phyloP scores from a whole-genome alignment of 2,329 filamentous ascomycete genomes.

The Beauveria sp. region DNA sequence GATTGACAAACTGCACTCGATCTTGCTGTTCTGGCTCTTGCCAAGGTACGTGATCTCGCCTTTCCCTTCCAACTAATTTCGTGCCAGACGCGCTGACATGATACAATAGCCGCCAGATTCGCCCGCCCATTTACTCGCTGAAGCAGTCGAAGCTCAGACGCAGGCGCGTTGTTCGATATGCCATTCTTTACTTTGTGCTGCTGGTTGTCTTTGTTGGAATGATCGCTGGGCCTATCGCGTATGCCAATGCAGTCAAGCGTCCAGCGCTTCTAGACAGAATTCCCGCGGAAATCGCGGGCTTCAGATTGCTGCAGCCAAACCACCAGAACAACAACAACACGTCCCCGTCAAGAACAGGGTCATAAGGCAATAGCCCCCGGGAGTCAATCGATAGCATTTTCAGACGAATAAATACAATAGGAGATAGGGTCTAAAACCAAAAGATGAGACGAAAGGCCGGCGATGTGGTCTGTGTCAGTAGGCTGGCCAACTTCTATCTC shows the following conservation, averaged over 20 bases:
- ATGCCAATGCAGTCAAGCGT: slow-evolving; percentile 6
- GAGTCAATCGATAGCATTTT: too few relatives aligned
- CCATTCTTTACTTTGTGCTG: slow-evolving; percentile 84
- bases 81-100: too few relatives aligned
- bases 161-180: slow-evolving; percentile 85
- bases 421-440: too few relatives aligned
- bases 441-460: too few relatives aligned
- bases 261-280: slow-evolving; percentile 3
- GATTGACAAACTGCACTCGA: slow-evolving; percentile 89
- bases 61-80: not conserved
- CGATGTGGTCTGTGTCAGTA: too few relatives aligned
- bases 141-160: slow-evolving; percentile 96
- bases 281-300: not conserved
- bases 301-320: not conserved
- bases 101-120: slow-evolving; percentile 77
- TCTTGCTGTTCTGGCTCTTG: slow-evolving; percentile 98
- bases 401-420: too few relatives aligned
- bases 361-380: too few relatives aligned
- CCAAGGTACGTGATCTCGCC: slow-evolving; percentile 67
- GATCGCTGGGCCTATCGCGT: slow-evolving; percentile 63
- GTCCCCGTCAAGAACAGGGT: not conserved
- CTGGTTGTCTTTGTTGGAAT: slow-evolving; percentile 76
- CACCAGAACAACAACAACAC: slow-evolving; percentile 3
- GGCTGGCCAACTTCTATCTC: too few relatives aligned
- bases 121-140: slow-evolving; percentile 94